phyloP scores from a whole-genome alignment of 805 yeast genomes.

The Saturnispora halmiae region DNA sequence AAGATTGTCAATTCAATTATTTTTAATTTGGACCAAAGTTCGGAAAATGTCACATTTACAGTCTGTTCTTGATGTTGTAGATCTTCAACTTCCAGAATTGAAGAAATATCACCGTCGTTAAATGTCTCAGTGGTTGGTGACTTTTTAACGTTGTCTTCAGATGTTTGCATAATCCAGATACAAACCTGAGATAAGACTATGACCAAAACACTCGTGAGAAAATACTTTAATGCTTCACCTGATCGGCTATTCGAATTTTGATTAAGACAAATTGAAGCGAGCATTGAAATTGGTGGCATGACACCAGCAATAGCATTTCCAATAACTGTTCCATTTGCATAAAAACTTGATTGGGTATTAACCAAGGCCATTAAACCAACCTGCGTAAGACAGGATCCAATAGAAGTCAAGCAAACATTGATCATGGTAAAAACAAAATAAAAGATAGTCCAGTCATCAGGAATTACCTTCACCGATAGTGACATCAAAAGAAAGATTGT shows the following conservation, averaged over 20 bases:
- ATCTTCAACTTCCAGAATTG: slow-evolving; percentile 7
- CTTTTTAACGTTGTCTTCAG: neutral
- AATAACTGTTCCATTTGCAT: slow-evolving; percentile 85
- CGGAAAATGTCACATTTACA: slow-evolving; percentile 36
- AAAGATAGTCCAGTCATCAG: slow-evolving; percentile 25
- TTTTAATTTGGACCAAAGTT: slow-evolving; percentile 54
- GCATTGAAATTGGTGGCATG: slow-evolving; percentile 67
- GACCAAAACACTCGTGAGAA: slow-evolving; percentile 25
- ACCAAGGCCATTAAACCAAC: slow-evolving; percentile 87
- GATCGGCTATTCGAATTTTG: slow-evolving; percentile 14
- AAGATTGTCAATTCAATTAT: slow-evolving; percentile 63
- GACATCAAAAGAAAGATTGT: slow-evolving; percentile 51
- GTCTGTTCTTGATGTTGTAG: slow-evolving; percentile 30
- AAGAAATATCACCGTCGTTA: neutral
- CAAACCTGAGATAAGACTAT: slow-evolving; percentile 17
- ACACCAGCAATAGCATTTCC: slow-evolving; percentile 96
- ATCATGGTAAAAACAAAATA: slow-evolving; percentile 50
- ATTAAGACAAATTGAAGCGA: slow-evolving; percentile 36
- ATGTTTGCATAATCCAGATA: slow-evolving; percentile 18
- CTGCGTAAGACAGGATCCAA: slow-evolving; percentile 77
- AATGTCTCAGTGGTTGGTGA: neutral
- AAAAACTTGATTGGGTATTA: slow-evolving; percentile 62
- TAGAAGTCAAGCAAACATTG: slow-evolving; percentile 54
- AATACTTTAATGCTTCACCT: slow-evolving; percentile 30
- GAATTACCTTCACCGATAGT: slow-evolving; percentile 32